phyloP scores from a whole-genome alignment of 345 rosid species.

The Brassica rapa region DNA sequence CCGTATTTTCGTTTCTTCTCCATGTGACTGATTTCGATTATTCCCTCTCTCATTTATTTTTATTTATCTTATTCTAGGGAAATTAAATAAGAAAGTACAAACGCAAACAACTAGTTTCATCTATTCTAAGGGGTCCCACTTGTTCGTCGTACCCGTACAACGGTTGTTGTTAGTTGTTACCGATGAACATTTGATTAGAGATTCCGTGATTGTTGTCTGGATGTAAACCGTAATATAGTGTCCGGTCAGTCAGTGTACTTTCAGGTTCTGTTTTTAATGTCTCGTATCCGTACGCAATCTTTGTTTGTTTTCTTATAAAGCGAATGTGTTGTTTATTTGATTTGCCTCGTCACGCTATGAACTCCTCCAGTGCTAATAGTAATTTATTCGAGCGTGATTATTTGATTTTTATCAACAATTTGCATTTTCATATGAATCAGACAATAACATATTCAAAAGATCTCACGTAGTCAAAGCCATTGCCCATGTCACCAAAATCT shows the following conservation, averaged over 20 bases:
- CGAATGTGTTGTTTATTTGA: too few species aligned
- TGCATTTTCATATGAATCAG: not conserved
- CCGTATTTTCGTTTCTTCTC: slow-evolving; percentile 52
- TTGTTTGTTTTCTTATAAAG: not conserved
- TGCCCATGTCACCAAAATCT: not conserved
- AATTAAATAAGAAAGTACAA: not conserved
- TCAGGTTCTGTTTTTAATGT: not conserved
- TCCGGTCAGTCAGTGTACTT: not conserved
- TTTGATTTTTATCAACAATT: not conserved
- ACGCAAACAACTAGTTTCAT: not conserved
- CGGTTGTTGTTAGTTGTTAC: not conserved
- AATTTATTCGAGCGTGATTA: not conserved
- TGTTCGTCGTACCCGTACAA: slow-evolving; percentile 29
- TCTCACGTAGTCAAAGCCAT: not conserved
- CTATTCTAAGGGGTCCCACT: not conserved
- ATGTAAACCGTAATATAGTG: not conserved
- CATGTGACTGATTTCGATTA: slow-evolving; percentile 40
- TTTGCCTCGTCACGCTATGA: too few species aligned
- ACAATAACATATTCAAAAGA: not conserved
- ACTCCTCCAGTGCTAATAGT: not conserved
- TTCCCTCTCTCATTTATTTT: not conserved
- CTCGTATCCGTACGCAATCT: not conserved
- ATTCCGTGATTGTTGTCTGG: slow-evolving; percentile 17
- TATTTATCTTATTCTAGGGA: not conserved
- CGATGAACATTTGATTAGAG: slow-evolving; percentile 5